Conservation (phyloP, 140 eudicot genomes). For the Bidens hawaiensis region DNA sequence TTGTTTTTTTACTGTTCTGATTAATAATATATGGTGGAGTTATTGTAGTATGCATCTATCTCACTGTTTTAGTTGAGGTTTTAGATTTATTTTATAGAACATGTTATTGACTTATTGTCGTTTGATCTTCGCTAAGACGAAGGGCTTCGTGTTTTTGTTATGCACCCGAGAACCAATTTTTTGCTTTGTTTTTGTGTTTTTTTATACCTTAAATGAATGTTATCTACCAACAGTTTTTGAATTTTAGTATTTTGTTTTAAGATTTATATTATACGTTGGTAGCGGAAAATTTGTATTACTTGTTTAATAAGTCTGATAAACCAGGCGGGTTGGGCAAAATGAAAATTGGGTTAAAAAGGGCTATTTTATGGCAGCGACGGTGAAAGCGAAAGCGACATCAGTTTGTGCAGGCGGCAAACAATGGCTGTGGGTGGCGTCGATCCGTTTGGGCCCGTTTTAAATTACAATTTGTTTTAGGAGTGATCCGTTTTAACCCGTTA, state of each 20-base stretch:
- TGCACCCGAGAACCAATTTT: background rate
- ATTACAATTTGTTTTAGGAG: too few relatives aligned
- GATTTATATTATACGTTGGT: background rate
- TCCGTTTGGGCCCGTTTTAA: too few relatives aligned
- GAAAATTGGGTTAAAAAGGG: too few relatives aligned
- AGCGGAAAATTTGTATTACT: background rate
- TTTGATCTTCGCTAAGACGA: constrained; percentile 6
- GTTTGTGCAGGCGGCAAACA: too few relatives aligned
- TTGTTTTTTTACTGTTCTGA: constrained; percentile 11
- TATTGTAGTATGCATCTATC: constrained; percentile 18
- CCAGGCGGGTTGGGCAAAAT: too few relatives aligned
- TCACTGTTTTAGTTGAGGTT: constrained; percentile 15
- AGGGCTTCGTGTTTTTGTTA: background rate
- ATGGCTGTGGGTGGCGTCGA: too few relatives aligned
- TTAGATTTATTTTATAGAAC: constrained; percentile 7
- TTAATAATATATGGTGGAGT: constrained; percentile 27
- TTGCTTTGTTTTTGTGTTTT: background rate
- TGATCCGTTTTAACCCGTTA: too few relatives aligned
- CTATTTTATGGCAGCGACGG: too few relatives aligned
- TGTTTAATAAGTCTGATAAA: too few relatives aligned
- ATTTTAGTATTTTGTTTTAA: background rate
- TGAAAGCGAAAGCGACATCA: too few relatives aligned
- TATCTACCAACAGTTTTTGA: background rate
- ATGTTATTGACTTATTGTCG: background rate
- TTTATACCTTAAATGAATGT: background rate